Evolutionary conservation across 2,329 filamentous ascomycete genomes (phyloP).

Genomic region (Lizonia empirigonia): DNA sequence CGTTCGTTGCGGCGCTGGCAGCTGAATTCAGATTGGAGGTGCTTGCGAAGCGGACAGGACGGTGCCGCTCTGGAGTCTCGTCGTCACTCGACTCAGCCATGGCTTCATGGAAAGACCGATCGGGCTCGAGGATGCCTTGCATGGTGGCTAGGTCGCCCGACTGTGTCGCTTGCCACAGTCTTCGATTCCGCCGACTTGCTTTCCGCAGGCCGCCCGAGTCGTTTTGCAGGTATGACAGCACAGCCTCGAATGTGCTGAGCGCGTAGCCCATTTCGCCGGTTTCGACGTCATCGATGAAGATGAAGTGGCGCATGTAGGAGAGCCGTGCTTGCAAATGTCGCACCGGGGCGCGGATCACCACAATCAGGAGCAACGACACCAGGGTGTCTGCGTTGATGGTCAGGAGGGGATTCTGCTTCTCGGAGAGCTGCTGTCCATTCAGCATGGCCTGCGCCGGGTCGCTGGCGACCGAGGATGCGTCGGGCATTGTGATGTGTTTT

Average conservation of each 20-base stretch:
- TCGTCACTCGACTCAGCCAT: constrained; percentile 36
- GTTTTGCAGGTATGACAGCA: constrained; percentile 82
- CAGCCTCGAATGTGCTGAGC: constrained; percentile 92
- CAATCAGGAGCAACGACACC: constrained; percentile 86
- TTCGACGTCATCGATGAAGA: constrained; percentile 97
- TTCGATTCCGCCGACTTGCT: constrained; percentile 83
- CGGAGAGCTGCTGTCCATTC: constrained; percentile 47
- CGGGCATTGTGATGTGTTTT: constrained; percentile 75
- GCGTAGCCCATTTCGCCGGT: constrained; percentile 96
- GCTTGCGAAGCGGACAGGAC: constrained; percentile 43
- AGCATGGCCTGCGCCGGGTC: constrained; percentile 31
- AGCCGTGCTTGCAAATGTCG: constrained; percentile 86
- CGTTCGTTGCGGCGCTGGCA: constrained; percentile 38
- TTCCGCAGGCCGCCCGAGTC: constrained; percentile 82
- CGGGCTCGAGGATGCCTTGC: constrained; percentile 78
- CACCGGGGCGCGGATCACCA: constrained; percentile 89
- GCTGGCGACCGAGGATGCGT: constrained; percentile 36
- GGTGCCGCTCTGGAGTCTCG: constrained; percentile 26
- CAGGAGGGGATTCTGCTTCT: constrained; percentile 61
- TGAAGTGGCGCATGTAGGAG: constrained; percentile 95
- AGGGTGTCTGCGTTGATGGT: constrained; percentile 87
- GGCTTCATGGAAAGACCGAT: constrained; percentile 50
- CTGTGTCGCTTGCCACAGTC: constrained; percentile 84
- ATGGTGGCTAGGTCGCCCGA: constrained; percentile 78
- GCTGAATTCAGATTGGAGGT: constrained; percentile 36